phyloP scores from a whole-genome alignment of 805 yeast genomes.

The Wickerhamia fluorescens region DNA sequence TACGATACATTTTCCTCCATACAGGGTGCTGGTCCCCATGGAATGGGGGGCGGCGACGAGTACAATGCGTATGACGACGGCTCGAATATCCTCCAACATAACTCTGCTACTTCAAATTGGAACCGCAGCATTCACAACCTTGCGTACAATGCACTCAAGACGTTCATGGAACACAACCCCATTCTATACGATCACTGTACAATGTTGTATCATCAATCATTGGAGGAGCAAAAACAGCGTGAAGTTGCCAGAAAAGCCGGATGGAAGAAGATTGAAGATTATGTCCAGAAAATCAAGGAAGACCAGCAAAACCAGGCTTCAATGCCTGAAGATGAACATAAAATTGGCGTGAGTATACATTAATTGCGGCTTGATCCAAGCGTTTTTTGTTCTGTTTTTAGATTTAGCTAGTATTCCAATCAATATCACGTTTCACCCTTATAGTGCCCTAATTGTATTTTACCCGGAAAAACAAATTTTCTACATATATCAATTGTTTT shows the following conservation, averaged over 20 bases:
- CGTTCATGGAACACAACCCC: slow-evolving; percentile 89
- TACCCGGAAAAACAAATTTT: no score
- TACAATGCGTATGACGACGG: slow-evolving; percentile 23
- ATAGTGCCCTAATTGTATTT: no score
- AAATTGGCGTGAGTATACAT: background rate
- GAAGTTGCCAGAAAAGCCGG: slow-evolving; percentile 57
- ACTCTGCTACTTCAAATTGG: slow-evolving; percentile 65
- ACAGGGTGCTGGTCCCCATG: slow-evolving; percentile 14
- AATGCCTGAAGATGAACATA: background rate
- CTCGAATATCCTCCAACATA: slow-evolving; percentile 32
- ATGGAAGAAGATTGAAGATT: slow-evolving; percentile 64
- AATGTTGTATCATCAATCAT: slow-evolving; percentile 72
- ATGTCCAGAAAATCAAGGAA: slow-evolving; percentile 33
- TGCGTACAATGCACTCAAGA: slow-evolving; percentile 85
- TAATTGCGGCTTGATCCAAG: no score
- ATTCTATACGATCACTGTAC: slow-evolving; percentile 88
- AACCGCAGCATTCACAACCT: slow-evolving; percentile 86
- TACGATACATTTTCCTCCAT: slow-evolving; percentile 34
- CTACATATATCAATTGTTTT: no score
- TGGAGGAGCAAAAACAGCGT: slow-evolving; percentile 64
- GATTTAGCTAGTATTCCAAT: no score
- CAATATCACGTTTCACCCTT: no score
- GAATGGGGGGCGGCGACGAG: slow-evolving; percentile 13
- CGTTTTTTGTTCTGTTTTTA: no score
- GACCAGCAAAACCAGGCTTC: no score